Base-by-base conservation (phyloP, 2,329 filamentous ascomycete species). In the Sclerotinia minor region DNA sequence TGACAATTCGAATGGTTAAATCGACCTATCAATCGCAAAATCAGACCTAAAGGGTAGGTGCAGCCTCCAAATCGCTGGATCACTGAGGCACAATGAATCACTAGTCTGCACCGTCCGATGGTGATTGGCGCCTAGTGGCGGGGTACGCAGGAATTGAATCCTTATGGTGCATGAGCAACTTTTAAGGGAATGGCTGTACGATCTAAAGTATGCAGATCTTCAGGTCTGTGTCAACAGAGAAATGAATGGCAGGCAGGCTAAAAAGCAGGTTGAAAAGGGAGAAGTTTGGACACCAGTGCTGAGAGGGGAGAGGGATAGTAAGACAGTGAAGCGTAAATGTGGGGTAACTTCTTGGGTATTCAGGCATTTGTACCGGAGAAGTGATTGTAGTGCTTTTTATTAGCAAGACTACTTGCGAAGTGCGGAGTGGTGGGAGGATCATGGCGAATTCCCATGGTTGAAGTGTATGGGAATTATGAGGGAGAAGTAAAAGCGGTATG, bases 381-480 rank as follows among this genome's bases (percentile, higher is more conserved):
- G 32, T 47, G 5, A n/a, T 47, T 44, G 15, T 47, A 47, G 57
- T 60, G 26, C 57, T 60, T n/a, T n/a, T n/a, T 11, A 9, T 47
- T 60, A 26, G 26, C 57, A 60, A 60, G 44, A 47, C 41, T 60
- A 60, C 17, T 47, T 60, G 57, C 57, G 26, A 47, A 15, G 45
- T 3, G 58, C 45, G 44, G 26, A 35, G 35, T 35, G 35, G 35
- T 35, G 35, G 35, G 35, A 35, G 19, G 24, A 50, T 5, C 24
- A 13, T 2, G 35, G 15, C 9, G 21, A 15, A 35, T 45, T 26
- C 5, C 8, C n/a, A 32, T n/a, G 57, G 8, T 35, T 21, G 53
- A n/a, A n/a, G 29, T 13, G 35, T 21, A 54, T 54, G 19, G 9
- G 29, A n/a, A n/a, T 5, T 32, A n/a, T 54, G 29, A 54, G n/a